These are phyloP conservation scores for Heracleum sosnowskyi DNA, from an alignment of 129 eudicot species.

Conservation along the genomic window DNA sequence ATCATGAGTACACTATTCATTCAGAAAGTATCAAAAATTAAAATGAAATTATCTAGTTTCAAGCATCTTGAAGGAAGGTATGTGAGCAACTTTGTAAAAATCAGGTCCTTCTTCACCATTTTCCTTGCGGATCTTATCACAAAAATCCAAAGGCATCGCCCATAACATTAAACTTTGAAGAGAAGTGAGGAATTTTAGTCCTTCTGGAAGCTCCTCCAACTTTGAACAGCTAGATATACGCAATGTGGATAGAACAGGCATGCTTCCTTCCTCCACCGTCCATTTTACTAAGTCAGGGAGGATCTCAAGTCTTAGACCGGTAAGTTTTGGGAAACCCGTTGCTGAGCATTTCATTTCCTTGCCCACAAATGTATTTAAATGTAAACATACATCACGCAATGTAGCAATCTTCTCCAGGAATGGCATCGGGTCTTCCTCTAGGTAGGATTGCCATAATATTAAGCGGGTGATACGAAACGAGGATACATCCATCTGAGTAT, in stretches of 20 bases:
- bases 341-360: background rate
- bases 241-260: background rate
- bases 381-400: no score
- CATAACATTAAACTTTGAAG: background rate
- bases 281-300: background rate
- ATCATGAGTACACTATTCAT: no score
- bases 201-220: background rate
- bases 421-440: background rate
- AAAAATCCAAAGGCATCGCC: background rate
- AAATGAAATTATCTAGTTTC: no score
- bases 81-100: background rate
- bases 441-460: background rate
- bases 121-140: background rate
- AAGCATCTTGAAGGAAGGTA: background rate
- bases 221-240: rapidly evolving
- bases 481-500: background rate
- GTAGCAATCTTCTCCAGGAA: background rate
- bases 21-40: no score
- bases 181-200: background rate
- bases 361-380: background rate
- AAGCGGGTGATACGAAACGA: background rate
- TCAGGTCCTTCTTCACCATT: background rate
- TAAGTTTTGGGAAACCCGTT: background rate
- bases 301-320: rapidly evolving
- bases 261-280: background rate